phyloP scores from a whole-genome alignment of 164 flowering plant genomes.

The Liquidambar formosana region DNA sequence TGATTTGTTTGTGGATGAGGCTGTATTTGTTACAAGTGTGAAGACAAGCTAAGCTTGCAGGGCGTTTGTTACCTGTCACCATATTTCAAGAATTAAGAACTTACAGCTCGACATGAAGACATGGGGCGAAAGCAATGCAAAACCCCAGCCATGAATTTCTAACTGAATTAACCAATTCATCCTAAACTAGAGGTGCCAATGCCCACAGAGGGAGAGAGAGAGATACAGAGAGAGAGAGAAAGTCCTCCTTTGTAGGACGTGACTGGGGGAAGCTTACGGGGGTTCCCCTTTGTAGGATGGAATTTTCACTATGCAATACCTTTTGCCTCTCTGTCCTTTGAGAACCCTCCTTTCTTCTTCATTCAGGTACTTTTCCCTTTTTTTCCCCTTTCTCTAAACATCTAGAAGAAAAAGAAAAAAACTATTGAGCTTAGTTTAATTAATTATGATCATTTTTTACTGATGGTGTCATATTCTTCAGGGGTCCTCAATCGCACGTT shows the following conservation, averaged over 20 bases:
- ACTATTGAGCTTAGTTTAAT: too few relatives aligned
- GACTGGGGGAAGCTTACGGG: neutral
- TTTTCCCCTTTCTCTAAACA: too few relatives aligned
- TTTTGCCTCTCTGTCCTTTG: constrained; percentile 12
- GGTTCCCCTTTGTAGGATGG: constrained; percentile 2
- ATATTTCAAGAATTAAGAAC: too few relatives aligned
- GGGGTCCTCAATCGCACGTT: constrained; percentile 6
- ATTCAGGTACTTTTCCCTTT: constrained; percentile 10
- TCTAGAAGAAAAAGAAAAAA: too few relatives aligned
- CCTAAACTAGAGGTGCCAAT: constrained; percentile 7
- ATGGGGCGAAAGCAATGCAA: neutral
- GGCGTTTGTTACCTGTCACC: too few relatives aligned
- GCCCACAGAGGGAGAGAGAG: neutral
- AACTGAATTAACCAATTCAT: constrained; percentile 19
- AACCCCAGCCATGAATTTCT: constrained; percentile 14
- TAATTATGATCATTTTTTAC: too few relatives aligned
- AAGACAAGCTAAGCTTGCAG: too few relatives aligned
- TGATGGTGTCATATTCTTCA: neutral
- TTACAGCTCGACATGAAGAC: too few relatives aligned
- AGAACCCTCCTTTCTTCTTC: constrained; percentile 14
- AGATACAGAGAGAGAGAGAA: neutral
- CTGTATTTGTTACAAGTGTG: constrained; percentile 15
- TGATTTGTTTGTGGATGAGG: neutral
- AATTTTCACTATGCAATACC: constrained; percentile 12
- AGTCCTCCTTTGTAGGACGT: constrained; percentile 19